These are phyloP conservation scores for Candida wancherniae DNA, from an alignment of 805 yeast species.

Conservation along the genomic window DNA sequence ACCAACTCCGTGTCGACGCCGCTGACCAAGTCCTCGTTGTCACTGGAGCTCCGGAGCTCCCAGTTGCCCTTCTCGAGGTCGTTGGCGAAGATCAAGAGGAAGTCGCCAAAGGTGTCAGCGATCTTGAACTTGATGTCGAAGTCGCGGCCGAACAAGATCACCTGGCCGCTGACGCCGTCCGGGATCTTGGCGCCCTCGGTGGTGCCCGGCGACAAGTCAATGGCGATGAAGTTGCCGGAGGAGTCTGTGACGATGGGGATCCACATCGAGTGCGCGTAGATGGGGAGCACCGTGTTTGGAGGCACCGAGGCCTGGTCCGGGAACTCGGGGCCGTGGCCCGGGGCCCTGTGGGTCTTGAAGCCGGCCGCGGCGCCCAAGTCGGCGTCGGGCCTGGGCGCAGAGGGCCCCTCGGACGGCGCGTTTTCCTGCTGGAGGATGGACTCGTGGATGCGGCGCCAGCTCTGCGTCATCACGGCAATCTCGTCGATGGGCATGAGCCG, in stretches of 20 bases:
- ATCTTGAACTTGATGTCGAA: constrained; percentile 84
- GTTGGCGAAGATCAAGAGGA: constrained; percentile 74
- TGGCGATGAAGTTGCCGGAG: constrained; percentile 86
- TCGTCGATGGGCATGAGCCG: constrained; percentile 77
- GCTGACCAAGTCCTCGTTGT: constrained; percentile 41
- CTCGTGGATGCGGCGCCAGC: constrained; percentile 76
- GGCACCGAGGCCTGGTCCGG: constrained; percentile 68
- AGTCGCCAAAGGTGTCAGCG: constrained; percentile 87
- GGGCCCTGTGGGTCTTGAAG: constrained; percentile 1
- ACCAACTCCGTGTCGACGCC: constrained; percentile 72
- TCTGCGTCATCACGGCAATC: constrained; percentile 70
- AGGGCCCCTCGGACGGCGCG: constrained; percentile 1
- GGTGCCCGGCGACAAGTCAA: constrained; percentile 51
- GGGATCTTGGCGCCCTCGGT: constrained; percentile 5
- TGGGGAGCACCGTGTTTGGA: constrained; percentile 62
- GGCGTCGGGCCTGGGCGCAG: too few species aligned
- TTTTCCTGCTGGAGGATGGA: constrained; percentile 17
- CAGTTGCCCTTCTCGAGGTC: constrained; percentile 84
- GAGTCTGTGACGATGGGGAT: constrained; percentile 85
- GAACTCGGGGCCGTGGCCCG: constrained; percentile 14
- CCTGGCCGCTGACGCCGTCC: constrained; percentile 69
- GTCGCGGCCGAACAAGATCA: constrained; percentile 89
- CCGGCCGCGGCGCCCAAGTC: constrained; percentile 6
- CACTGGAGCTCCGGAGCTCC: constrained; percentile 46
- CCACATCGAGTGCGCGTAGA: constrained; percentile 90